Evolutionary conservation across 257 asterid genomes (phyloP), one percentile per base, ranked within the genome.

Genomic region (Nicotiana tabacum): DNA sequence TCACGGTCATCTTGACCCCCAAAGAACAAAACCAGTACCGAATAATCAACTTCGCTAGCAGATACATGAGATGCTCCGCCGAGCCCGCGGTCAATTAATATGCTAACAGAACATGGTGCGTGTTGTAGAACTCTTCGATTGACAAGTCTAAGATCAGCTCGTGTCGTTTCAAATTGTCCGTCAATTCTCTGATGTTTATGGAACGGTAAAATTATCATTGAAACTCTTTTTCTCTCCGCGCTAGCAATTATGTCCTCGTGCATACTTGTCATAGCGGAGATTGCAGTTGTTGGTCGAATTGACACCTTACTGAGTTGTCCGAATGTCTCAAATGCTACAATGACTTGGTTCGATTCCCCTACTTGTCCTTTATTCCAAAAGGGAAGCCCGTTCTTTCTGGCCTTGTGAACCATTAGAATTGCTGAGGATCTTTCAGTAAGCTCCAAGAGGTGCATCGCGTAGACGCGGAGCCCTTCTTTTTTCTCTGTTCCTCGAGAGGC

Each of bases 371-470:
- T 86, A 62, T 85, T 88, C 87, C 84, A 86, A 4, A 86, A 84
- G 0, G 91, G 91, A 82, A 88, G 74, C n/a, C 89, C 89, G 16
- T 88, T 86, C 7, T 77, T 86, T 77, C 89, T 76, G 55, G 85
- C 91, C 82, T 88, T 86, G 86, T 89, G 94, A 13, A 86, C 91
- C 92, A 88, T 90, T 3, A 77, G 76, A 18, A 90, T 88, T 3
- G 92, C 89, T 9, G 91, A 89, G 7, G 94, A 78, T 68, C 92
- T 89, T 72, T 90, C 92, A 1, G 91, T 79, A 56, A 86, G 86
- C 64, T 88, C 94, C 92, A 88, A 88, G 21, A 89, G 86, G 77
- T 90, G 94, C 92, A 89, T 89, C 3, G 91, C 92, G 3, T 90
- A 90, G 65, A 90, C 93, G 10, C 84, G 89, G 17, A 90, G 90